A percentile compares a stretch with the other conserved stretches of the same genome.
These are phyloP conservation scores for Mucor racemosus DNA, from an alignment of 371 early-diverging fungal genomes.

Conservation along the genomic window DNA sequence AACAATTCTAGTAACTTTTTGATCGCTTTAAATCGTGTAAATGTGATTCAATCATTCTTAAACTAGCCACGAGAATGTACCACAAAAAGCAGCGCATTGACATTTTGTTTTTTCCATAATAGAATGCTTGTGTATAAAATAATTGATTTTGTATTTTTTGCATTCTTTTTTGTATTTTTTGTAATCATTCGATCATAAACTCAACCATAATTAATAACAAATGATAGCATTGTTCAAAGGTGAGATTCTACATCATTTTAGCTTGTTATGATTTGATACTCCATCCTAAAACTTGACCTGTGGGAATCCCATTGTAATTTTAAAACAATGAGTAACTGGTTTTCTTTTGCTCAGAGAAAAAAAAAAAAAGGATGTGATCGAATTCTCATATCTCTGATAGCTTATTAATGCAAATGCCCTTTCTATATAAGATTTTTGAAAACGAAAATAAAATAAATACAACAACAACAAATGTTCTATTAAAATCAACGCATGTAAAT, in stretches of 20 bases:
- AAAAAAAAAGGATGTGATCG: neutral
- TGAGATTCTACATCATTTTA: neutral
- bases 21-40: no score
- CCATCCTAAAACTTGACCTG: conserved; percentile 3
- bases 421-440: neutral
- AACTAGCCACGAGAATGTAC: neutral
- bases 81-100: neutral
- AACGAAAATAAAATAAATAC: neutral
- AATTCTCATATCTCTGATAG: neutral
- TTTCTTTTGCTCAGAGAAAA: neutral
- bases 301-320: neutral
- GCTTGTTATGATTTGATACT: neutral
- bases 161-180: no score
- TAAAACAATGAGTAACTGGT: neutral
- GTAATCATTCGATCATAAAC: neutral
- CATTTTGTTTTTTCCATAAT: no score
- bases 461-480: neutral
- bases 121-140: no score
- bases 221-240: no score
- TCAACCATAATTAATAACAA: neutral
- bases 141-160: no score
- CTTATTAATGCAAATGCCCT: no score
- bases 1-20: neutral
- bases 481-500: neutral
- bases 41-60: neutral